Conservation (phyloP, 2,329 filamentous ascomycete species). For the Phialophora tarda region DNA sequence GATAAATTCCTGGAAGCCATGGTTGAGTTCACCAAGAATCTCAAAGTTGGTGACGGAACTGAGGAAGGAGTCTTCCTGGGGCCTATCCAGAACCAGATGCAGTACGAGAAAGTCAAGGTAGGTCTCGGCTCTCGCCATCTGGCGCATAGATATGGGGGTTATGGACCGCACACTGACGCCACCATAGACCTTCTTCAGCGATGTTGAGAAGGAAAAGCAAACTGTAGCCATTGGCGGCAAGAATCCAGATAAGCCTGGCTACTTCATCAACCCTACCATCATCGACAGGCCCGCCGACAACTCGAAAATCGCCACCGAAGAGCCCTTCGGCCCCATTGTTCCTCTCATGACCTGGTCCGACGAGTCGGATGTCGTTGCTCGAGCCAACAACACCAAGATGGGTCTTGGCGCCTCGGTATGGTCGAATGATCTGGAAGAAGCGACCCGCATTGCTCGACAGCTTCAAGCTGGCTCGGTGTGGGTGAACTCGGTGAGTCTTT, state of each 20-base stretch:
- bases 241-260: slow-evolving; percentile 49
- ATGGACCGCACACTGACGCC: background rate
- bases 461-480: slow-evolving; percentile 66
- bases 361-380: slow-evolving; percentile 64
- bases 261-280: slow-evolving; percentile 65
- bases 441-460: slow-evolving; percentile 58
- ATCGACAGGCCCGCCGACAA: slow-evolving; percentile 63
- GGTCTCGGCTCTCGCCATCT: background rate
- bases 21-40: slow-evolving; percentile 48
- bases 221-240: slow-evolving; percentile 60
- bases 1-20: slow-evolving; percentile 55
- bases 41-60: slow-evolving; percentile 44
- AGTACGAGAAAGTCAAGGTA: slow-evolving; percentile 64
- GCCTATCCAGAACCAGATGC: slow-evolving; percentile 69
- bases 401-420: slow-evolving; percentile 66
- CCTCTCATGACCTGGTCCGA: slow-evolving; percentile 66
- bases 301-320: slow-evolving; percentile 62
- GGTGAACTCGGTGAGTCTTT: slow-evolving; percentile 56
- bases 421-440: slow-evolving; percentile 58
- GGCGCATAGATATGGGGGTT: background rate
- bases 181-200: slow-evolving; percentile 56
- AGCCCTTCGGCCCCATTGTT: slow-evolving; percentile 69
- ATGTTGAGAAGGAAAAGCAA: slow-evolving; percentile 61
- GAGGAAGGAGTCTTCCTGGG: slow-evolving; percentile 60
- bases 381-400: slow-evolving; percentile 60